A percentile compares a stretch with the other conserved stretches of the same genome.
Evolutionary conservation across 371 early-diverging fungal genomes (phyloP).

Genomic region (Haplosporangium sp.): DNA sequence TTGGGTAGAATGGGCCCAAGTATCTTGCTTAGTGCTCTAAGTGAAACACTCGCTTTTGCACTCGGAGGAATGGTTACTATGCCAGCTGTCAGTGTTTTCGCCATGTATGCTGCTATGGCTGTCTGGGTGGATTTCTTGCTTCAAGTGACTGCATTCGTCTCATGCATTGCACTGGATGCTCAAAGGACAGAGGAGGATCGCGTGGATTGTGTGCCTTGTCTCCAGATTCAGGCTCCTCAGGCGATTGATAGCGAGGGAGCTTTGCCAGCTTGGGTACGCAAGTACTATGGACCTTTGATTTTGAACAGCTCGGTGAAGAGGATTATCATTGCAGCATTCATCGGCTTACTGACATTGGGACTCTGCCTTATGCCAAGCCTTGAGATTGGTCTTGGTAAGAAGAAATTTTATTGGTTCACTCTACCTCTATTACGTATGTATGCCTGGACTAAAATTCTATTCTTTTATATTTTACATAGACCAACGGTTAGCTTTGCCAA

Average conservation of each 20-base stretch:
- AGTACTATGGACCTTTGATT: constrained; percentile 71
- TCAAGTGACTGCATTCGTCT: constrained; percentile 79
- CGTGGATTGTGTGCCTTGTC: constrained; percentile 75
- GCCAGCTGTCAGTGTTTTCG: constrained; percentile 85
- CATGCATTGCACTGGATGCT: constrained; percentile 77
- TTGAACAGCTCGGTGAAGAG: constrained; percentile 63
- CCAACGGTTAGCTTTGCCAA: constrained; percentile 78
- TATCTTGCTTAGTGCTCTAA: constrained; percentile 72
- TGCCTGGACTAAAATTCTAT: background rate
- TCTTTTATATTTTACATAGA: constrained; percentile 53
- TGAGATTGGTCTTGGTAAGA: constrained; percentile 66
- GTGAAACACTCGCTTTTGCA: constrained; percentile 81
- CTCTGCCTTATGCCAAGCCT: constrained; percentile 65
- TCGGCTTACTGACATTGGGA: constrained; percentile 66
- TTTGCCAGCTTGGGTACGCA: constrained; percentile 61
- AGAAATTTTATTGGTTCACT: background rate
- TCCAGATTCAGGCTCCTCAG: constrained; percentile 66
- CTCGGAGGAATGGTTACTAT: constrained; percentile 78
- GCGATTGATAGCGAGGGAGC: constrained; percentile 66
- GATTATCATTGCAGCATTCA: constrained; percentile 62
- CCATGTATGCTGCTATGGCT: constrained; percentile 79
- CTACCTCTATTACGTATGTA: background rate
- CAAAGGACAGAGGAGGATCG: constrained; percentile 68
- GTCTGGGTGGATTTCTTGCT: constrained; percentile 80
- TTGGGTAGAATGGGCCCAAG: constrained; percentile 80